phyloP scores from a whole-genome alignment of 2,329 filamentous ascomycete genomes.

The Fusarium concolor region DNA sequence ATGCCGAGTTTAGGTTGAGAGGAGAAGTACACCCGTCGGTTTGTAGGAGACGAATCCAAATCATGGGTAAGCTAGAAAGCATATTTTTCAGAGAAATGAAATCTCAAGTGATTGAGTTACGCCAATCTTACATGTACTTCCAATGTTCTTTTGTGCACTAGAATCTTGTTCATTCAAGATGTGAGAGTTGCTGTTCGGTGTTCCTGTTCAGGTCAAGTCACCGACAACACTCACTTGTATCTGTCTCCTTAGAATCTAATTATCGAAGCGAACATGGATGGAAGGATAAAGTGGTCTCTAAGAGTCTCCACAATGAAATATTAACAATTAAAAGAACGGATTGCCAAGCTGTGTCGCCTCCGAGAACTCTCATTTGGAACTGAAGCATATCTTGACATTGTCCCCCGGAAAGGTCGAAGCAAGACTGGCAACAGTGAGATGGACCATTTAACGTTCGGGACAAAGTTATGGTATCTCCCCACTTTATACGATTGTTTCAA shows the following conservation, averaged over 20 bases:
- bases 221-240: not conserved
- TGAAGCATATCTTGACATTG: not conserved
- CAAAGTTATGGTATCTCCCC: too few species aligned
- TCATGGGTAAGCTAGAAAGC: not conserved
- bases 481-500: too few species aligned
- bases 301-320: not conserved
- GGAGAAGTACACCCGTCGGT: not conserved
- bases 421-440: too few species aligned
- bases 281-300: too few species aligned
- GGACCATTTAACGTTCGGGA: too few species aligned
- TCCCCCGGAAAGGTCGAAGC: not conserved
- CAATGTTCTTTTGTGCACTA: not conserved
- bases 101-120: not conserved
- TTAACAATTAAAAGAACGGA: not conserved
- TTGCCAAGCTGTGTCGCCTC: not conserved
- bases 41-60: not conserved
- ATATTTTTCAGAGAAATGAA: not conserved
- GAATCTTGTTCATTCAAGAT: not conserved
- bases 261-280: not conserved
- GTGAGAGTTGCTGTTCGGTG: not conserved
- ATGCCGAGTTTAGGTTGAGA: too few species aligned
- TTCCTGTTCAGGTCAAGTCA: not conserved
- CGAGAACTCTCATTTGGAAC: not conserved
- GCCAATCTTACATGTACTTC: too few species aligned
- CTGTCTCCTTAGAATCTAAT: too few species aligned